These are phyloP conservation scores for Wickerhamiella spandovensis DNA, from an alignment of 805 yeast species.

Conservation along the genomic window DNA sequence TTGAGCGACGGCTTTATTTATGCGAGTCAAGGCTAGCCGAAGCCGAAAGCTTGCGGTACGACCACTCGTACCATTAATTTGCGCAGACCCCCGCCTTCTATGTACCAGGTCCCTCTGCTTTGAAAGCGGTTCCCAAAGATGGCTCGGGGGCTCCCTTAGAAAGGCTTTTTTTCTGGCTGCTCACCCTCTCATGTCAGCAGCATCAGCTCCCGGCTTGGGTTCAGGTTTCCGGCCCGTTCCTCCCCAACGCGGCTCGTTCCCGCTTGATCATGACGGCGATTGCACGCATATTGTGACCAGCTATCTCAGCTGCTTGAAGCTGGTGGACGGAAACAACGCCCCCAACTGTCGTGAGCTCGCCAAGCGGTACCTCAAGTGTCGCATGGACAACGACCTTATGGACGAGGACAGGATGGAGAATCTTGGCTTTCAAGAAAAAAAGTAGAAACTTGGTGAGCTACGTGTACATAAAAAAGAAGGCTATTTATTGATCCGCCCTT, in stretches of 20 bases:
- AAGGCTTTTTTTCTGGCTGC: too few relatives aligned
- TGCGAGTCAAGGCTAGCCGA: slow-evolving; percentile 11
- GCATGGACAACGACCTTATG: slow-evolving; percentile 73
- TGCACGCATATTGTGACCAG: slow-evolving; percentile 63
- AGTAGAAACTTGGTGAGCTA: neutral
- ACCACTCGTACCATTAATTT: neutral
- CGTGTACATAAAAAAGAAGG: neutral
- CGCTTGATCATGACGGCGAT: slow-evolving; percentile 79
- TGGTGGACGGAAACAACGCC: slow-evolving; percentile 71
- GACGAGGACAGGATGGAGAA: slow-evolving; percentile 44
- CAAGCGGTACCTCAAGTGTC: slow-evolving; percentile 63
- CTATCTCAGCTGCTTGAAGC: slow-evolving; percentile 65
- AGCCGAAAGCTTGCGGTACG: slow-evolving; percentile 20
- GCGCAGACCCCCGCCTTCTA: too few relatives aligned
- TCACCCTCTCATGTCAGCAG: slow-evolving; percentile 26
- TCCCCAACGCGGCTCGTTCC: slow-evolving; percentile 94
- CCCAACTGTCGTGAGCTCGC: slow-evolving; percentile 83
- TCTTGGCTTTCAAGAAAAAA: slow-evolving; percentile 30
- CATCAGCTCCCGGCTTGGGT: slow-evolving; percentile 21
- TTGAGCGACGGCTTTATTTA: slow-evolving; percentile 19
- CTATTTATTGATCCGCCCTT: neutral
- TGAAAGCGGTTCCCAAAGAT: too few relatives aligned
- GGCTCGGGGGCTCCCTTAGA: too few relatives aligned
- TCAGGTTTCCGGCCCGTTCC: slow-evolving; percentile 51
- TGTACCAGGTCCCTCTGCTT: neutral